Conservation (phyloP, 2,329 filamentous ascomycete genomes). For the Xylariaceae sp. region DNA sequence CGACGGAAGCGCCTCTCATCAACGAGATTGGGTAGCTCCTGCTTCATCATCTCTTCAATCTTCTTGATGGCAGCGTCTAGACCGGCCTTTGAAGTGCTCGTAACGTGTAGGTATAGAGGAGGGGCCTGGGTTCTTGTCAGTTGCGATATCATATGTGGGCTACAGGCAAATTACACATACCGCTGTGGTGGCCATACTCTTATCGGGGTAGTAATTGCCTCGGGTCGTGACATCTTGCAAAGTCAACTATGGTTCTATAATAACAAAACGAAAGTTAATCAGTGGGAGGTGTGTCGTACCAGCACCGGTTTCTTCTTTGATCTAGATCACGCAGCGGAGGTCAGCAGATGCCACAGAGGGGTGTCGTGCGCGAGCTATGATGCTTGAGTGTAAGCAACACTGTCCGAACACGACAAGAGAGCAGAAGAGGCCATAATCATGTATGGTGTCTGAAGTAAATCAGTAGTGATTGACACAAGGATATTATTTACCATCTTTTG, state of each 20-base stretch:
- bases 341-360: slow-evolving; percentile 91
- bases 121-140: slow-evolving; percentile 63
- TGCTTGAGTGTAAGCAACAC: slow-evolving; percentile 68
- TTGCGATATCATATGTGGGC: not conserved
- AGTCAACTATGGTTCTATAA: slow-evolving; percentile 56
- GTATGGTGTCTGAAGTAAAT: slow-evolving; percentile 49
- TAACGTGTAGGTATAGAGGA: slow-evolving; percentile 91
- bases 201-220: slow-evolving; percentile 95
- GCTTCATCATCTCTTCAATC: slow-evolving; percentile 93
- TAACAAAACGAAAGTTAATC: slow-evolving; percentile 44
- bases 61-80: slow-evolving; percentile 82
- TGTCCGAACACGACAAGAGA: slow-evolving; percentile 52
- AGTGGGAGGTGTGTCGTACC: slow-evolving; percentile 73
- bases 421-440: slow-evolving; percentile 36
- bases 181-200: slow-evolving; percentile 90
- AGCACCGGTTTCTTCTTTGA: slow-evolving; percentile 99
- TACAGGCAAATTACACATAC: slow-evolving; percentile 53
- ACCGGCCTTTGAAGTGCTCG: slow-evolving; percentile 87
- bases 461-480: slow-evolving; percentile 63
- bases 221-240: slow-evolving; percentile 96
- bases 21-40: slow-evolving; percentile 91
- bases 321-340: slow-evolving; percentile 88
- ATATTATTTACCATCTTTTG: slow-evolving; percentile 99
- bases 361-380: slow-evolving; percentile 60
- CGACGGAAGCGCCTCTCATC: slow-evolving; percentile 91